Conservation (phyloP, 208 protist species). For the Trichomonas vaginalis region DNA sequence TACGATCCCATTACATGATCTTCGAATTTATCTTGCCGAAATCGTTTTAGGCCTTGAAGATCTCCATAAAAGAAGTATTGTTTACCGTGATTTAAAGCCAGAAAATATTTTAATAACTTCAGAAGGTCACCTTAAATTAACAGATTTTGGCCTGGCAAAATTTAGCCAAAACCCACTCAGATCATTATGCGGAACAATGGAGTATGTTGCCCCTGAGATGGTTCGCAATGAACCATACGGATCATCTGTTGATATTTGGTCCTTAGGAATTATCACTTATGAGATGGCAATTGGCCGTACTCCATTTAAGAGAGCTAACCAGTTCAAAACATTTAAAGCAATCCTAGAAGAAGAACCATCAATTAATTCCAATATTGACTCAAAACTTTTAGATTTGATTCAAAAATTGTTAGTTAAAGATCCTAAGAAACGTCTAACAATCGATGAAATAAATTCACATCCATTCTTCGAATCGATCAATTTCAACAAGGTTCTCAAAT, state of each 20-base stretch:
- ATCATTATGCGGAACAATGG: conserved; percentile 43
- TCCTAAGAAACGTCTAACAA: neutral
- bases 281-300: neutral
- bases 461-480: conserved; percentile 18
- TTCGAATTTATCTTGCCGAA: neutral
- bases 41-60: conserved; percentile 36
- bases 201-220: conserved; percentile 40
- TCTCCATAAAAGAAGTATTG: conserved; percentile 27
- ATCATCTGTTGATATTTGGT: neutral
- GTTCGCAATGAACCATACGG: neutral
- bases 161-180: conserved; percentile 4
- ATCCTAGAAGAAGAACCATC: neutral
- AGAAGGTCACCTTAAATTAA: neutral
- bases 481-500: neutral
- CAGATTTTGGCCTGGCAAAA: neutral
- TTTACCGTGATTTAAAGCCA: conserved; percentile 39
- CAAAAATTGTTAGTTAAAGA: neutral
- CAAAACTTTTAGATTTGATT: neutral
- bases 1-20: neutral
- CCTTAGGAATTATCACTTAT: neutral
- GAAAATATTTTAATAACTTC: neutral
- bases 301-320: neutral
- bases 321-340: neutral
- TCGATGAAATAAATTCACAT: conserved; percentile 34
- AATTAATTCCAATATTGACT: neutral